phyloP scores from a whole-genome alignment of 768 basidiomycete species.

The Mycena latifolia region DNA sequence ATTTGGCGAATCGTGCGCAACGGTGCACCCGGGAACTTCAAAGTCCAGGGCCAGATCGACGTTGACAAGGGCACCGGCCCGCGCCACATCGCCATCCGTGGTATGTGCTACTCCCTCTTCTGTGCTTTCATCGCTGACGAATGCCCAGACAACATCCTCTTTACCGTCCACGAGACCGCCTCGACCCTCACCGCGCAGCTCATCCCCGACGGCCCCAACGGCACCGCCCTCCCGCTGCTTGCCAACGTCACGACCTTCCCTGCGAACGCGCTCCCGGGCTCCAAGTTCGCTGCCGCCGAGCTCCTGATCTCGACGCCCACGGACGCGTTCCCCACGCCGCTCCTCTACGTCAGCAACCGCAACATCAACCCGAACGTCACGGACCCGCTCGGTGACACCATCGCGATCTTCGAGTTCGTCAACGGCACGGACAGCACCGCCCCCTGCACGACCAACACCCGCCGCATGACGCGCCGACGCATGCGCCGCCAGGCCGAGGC shows the following conservation, averaged over 20 bases:
- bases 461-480: constrained; percentile 37
- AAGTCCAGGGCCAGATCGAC: constrained; percentile 67
- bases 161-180: constrained; percentile 63
- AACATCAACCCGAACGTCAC: constrained; percentile 57
- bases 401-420: constrained; percentile 64
- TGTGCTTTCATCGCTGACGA: constrained; percentile 67
- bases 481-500: constrained; percentile 15
- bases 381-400: constrained; percentile 67
- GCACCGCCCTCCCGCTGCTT: constrained; percentile 57
- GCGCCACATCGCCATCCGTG: constrained; percentile 63
- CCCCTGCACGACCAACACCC: constrained; percentile 13
- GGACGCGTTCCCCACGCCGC: constrained; percentile 55
- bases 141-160: constrained; percentile 63
- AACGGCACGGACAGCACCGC: constrained; percentile 33
- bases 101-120: constrained; percentile 64
- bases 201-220: constrained; percentile 62
- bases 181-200: constrained; percentile 65
- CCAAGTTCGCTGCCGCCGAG: constrained; percentile 64
- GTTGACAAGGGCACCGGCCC: constrained; percentile 69
- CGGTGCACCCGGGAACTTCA: constrained; percentile 57
- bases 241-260: constrained; percentile 61
- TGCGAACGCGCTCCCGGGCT: constrained; percentile 51
- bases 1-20: constrained; percentile 69
- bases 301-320: constrained; percentile 62
- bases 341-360: constrained; percentile 70